These are phyloP conservation scores for Fusarium coicis DNA, from an alignment of 2,329 filamentous ascomycete genomes.

Conservation along the genomic window DNA sequence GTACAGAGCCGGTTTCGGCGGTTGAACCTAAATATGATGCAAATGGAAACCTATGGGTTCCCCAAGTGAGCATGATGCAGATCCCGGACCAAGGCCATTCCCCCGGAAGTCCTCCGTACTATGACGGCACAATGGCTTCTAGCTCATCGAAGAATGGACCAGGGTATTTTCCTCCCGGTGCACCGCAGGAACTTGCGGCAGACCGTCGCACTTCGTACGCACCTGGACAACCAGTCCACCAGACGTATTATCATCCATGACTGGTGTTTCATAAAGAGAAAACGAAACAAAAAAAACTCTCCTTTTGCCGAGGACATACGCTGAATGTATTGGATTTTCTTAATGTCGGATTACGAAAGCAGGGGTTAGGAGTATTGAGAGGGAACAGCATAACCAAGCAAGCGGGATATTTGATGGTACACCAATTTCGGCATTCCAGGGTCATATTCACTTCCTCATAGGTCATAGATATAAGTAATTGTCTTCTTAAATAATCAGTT, in stretches of 20 bases:
- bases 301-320: neutral
- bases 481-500: neutral
- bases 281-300: neutral
- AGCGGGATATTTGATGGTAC: slow-evolving; percentile 17
- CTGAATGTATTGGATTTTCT: slow-evolving; percentile 6
- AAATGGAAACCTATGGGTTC: slow-evolving; percentile 48
- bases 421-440: slow-evolving; percentile 21
- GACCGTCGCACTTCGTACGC: slow-evolving; percentile 25
- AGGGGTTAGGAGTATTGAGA: slow-evolving; percentile 26
- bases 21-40: slow-evolving; percentile 47
- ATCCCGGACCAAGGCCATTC: slow-evolving; percentile 34
- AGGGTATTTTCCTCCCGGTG: slow-evolving; percentile 29
- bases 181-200: slow-evolving; percentile 41
- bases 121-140: slow-evolving; percentile 28
- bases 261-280: neutral
- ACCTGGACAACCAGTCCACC: slow-evolving; percentile 25
- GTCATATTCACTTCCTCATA: slow-evolving; percentile 26
- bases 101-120: slow-evolving; percentile 32
- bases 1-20: slow-evolving; percentile 18
- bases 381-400: slow-evolving; percentile 1
- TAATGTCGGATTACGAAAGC: slow-evolving; percentile 13
- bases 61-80: slow-evolving; percentile 49
- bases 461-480: neutral
- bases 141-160: slow-evolving; percentile 32
- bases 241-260: slow-evolving; percentile 44